Percentiles rank a stretch among this genome's conserved stretches.
Conservation (phyloP, 352 stramenopile genomes). For the Globisporangium middletonii region DNA sequence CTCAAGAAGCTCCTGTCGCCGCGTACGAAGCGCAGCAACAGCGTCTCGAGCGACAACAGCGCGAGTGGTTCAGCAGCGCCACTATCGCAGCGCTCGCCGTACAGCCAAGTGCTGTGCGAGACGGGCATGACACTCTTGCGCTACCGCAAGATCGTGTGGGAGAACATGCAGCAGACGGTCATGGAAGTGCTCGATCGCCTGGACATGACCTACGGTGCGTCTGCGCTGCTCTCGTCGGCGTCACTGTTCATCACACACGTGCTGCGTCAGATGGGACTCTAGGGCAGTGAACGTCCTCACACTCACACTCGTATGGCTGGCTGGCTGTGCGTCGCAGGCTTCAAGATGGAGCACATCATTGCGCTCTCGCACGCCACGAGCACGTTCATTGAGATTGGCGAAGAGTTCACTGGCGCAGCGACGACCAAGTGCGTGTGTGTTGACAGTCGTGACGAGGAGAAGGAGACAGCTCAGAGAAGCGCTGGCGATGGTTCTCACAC, state of each 20-base stretch:
- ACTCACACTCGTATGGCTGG: slow-evolving; percentile 3
- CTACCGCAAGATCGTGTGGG: slow-evolving; percentile 83
- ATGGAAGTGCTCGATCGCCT: slow-evolving; percentile 67
- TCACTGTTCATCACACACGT: neutral
- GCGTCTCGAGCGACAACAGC: slow-evolving; percentile 18
- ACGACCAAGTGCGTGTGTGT: slow-evolving; percentile 54
- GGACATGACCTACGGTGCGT: slow-evolving; percentile 63
- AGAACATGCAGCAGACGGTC: slow-evolving; percentile 80
- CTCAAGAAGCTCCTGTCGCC: slow-evolving; percentile 18
- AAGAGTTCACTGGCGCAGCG: slow-evolving; percentile 75
- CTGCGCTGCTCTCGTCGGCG: neutral
- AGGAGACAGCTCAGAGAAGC: neutral
- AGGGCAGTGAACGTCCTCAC: no score
- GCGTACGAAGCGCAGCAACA: slow-evolving; percentile 29
- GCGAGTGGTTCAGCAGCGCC: neutral
- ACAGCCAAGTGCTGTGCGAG: slow-evolving; percentile 67
- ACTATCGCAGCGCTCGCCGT: slow-evolving; percentile 28
- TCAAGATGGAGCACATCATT: slow-evolving; percentile 88
- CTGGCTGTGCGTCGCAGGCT: slow-evolving; percentile 23
- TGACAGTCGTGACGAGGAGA: neutral
- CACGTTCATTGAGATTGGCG: slow-evolving; percentile 74
- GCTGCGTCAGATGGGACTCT: neutral
- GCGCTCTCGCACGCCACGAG: slow-evolving; percentile 67
- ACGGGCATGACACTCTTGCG: slow-evolving; percentile 73
- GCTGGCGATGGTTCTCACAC: no score